A percentile compares a stretch with the other conserved stretches of the same genome.
These are phyloP conservation scores for Backusella circina DNA, from an alignment of 192 early-diverging fungal species.

Conservation along the genomic window DNA sequence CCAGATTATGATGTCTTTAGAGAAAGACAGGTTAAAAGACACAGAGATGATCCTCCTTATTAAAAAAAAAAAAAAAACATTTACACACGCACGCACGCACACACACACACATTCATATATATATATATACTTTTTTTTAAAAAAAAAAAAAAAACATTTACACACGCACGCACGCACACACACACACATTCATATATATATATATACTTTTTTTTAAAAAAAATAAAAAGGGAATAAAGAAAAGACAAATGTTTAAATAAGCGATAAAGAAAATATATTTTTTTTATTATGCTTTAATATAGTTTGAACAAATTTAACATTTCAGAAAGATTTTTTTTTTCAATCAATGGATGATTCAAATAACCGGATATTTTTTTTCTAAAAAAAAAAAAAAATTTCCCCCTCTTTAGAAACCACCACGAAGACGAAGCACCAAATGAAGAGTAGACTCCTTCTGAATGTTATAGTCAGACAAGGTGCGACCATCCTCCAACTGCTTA, in stretches of 20 bases:
- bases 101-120: no score
- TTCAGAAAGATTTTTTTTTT: neutral
- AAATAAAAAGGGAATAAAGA: neutral
- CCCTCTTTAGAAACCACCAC: constrained; percentile 69
- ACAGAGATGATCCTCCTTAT: constrained; percentile 31
- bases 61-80: neutral
- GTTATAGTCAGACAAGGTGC: constrained; percentile 70
- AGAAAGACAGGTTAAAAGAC: constrained; percentile 39
- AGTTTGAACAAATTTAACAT: neutral
- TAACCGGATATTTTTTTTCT: neutral
- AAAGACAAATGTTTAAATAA: neutral
- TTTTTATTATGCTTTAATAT: no score
- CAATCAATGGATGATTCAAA: no score
- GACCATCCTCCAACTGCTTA: constrained; percentile 79
- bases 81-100: neutral
- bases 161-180: no score
- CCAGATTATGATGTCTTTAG: constrained; percentile 56
- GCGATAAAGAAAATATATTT: neutral
- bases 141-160: no score
- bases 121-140: neutral
- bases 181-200: no score
- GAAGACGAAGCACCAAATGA: constrained; percentile 74
- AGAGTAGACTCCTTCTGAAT: constrained; percentile 81
- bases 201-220: no score
- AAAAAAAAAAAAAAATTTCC: no score